Percentiles rank a stretch among this genome's conserved stretches.
Conservation (phyloP, 352 stramenopile species). For the Lagenidium giganteum region DNA sequence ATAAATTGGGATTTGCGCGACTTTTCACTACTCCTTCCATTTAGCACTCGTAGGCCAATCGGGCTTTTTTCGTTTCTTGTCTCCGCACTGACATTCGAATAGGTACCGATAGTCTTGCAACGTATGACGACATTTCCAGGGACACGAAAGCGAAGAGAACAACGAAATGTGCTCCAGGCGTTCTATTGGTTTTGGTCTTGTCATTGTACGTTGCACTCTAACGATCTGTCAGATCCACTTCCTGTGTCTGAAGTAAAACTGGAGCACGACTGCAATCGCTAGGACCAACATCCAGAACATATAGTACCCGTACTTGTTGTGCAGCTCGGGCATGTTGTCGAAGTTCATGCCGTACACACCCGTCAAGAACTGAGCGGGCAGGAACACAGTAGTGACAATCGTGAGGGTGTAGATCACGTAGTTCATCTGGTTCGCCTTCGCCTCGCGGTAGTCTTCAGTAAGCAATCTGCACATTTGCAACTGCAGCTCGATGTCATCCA, state of each 20-base stretch:
- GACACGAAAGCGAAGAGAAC: too few species aligned
- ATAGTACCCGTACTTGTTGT: constrained; percentile 72
- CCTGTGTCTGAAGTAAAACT: constrained; percentile 83
- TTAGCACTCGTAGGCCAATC: too few species aligned
- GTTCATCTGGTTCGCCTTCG: constrained; percentile 84
- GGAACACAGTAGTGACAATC: constrained; percentile 84
- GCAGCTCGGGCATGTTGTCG: constrained; percentile 84
- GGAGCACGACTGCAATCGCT: constrained; percentile 51
- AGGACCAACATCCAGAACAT: constrained; percentile 82
- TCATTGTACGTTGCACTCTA: too few species aligned
- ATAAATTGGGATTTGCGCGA: too few species aligned
- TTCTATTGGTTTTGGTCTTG: too few species aligned
- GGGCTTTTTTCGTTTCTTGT: too few species aligned
- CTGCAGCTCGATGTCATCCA: constrained; percentile 81
- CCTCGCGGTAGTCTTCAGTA: constrained; percentile 79
- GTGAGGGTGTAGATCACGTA: constrained; percentile 90
- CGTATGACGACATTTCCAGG: too few species aligned
- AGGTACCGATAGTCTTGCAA: too few species aligned
- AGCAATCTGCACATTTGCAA: constrained; percentile 75
- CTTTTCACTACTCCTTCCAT: too few species aligned
- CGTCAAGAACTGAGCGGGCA: constrained; percentile 85
- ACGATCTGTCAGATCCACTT: constrained; percentile 80
- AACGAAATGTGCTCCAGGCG: too few species aligned
- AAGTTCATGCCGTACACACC: constrained; percentile 91
- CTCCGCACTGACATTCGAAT: too few species aligned